Conservation (phyloP, 768 basidiomycete genomes). For the Neoboletus subvelutipes region DNA sequence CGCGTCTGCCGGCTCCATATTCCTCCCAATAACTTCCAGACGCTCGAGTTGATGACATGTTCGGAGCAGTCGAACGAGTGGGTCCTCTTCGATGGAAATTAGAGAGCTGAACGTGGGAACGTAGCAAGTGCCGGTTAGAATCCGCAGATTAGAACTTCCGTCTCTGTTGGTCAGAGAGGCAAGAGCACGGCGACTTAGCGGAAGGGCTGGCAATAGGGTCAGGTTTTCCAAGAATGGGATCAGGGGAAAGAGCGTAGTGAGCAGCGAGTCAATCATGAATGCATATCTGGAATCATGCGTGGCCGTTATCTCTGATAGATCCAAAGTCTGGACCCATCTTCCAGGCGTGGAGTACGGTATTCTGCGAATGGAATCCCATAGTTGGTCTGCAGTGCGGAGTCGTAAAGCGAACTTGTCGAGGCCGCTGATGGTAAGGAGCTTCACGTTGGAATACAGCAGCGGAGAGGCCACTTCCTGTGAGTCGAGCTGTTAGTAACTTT, state of each 20-base stretch:
- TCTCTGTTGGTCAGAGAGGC: conserved; percentile 52
- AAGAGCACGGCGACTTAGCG: conserved; percentile 61
- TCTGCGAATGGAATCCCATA: conserved; percentile 87
- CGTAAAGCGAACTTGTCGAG: conserved; percentile 59
- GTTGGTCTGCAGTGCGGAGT: conserved; percentile 63
- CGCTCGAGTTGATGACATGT: conserved; percentile 57
- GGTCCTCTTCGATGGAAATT: conserved; percentile 42
- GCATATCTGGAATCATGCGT: conserved; percentile 44
- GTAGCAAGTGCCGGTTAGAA: conserved; percentile 58
- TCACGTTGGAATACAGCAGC: conserved; percentile 58
- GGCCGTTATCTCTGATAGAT: conserved; percentile 58
- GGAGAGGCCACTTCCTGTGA: conserved; percentile 65
- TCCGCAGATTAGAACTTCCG: conserved; percentile 47
- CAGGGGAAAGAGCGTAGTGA: conserved; percentile 64
- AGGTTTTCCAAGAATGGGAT: conserved; percentile 61
- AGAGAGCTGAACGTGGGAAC: conserved; percentile 32
- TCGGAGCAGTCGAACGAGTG: conserved; percentile 56
- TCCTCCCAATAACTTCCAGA: conserved; percentile 62
- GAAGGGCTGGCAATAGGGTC: conserved; percentile 52
- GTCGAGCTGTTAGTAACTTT: conserved; percentile 14
- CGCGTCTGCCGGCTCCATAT: conserved; percentile 52
- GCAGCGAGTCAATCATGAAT: conserved; percentile 58
- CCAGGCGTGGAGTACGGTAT: conserved; percentile 88
- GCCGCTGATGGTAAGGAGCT: conserved; percentile 40
- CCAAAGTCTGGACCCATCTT: conserved; percentile 77